These are phyloP conservation scores for Hygrocybe coccinea DNA, from an alignment of 768 basidiomycete genomes.

Conservation along the genomic window DNA sequence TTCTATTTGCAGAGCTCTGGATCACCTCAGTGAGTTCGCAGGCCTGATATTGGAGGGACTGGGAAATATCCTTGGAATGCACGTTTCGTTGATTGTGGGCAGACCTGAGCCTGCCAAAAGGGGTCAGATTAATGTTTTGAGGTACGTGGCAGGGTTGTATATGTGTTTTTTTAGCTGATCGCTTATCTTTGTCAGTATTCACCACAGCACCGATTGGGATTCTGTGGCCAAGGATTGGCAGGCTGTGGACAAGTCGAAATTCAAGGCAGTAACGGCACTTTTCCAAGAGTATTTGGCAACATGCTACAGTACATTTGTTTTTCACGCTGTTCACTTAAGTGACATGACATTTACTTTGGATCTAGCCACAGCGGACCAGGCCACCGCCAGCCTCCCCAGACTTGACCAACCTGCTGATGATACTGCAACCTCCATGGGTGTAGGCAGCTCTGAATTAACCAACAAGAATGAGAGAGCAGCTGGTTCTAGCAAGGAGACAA, in stretches of 20 bases:
- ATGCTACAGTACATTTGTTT: constrained; percentile 6
- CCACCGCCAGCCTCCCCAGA: neutral
- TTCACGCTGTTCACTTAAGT: neutral
- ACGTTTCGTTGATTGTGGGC: constrained; percentile 7
- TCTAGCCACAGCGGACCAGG: neutral
- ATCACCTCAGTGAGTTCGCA: neutral
- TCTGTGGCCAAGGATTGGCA: constrained; percentile 3
- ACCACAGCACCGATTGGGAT: neutral
- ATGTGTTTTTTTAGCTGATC: neutral
- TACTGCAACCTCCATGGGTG: neutral
- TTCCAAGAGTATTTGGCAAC: constrained; percentile 5
- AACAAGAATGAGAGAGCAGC: neutral
- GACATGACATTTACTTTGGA: neutral
- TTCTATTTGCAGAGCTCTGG: neutral
- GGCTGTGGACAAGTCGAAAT: neutral
- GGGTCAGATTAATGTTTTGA: constrained; percentile 7
- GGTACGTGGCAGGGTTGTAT: constrained; percentile 1
- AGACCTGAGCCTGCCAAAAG: constrained; percentile 4
- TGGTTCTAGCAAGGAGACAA: neutral
- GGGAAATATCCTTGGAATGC: constrained; percentile 1
- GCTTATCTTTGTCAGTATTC: constrained; percentile 2
- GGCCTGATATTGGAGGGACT: constrained; percentile 1
- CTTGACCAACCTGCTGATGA: neutral
- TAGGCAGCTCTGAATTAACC: neutral
- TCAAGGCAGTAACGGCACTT: neutral